phyloP scores from a whole-genome alignment of 1,139 yeast genomes.

The Waltiozyma sp. region DNA sequence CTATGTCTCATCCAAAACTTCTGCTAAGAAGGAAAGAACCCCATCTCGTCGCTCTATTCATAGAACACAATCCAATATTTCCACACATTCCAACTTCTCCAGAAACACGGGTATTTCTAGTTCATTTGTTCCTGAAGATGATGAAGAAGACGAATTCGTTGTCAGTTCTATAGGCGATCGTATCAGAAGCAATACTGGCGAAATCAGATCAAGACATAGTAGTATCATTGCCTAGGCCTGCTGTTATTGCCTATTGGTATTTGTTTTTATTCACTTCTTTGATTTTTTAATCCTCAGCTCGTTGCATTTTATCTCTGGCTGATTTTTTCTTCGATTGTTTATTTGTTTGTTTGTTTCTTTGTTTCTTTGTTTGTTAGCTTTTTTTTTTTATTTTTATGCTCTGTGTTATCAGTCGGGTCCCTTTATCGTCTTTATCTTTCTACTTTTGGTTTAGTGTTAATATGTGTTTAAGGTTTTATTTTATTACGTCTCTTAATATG shows the following conservation, averaged over 20 bases:
- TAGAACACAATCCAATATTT: constrained; percentile 2
- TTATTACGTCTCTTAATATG: too few relatives aligned
- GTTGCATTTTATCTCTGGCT: neutral
- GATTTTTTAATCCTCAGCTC: neutral
- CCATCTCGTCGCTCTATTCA: constrained; percentile 2
- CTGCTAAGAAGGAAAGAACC: neutral
- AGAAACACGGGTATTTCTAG: neutral
- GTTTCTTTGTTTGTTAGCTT: neutral
- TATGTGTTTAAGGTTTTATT: neutral
- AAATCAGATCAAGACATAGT: constrained; percentile 18
- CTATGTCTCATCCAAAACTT: constrained; percentile 3
- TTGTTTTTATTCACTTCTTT: neutral
- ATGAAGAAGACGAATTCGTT: constrained; percentile 14
- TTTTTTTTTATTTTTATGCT: neutral
- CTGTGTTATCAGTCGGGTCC: neutral
- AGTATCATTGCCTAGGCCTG: constrained; percentile 5
- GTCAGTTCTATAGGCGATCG: constrained; percentile 29
- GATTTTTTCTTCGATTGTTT: too few relatives aligned
- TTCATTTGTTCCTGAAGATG: neutral
- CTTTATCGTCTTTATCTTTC: neutral
- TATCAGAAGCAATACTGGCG: constrained; percentile 28
- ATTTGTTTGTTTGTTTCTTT: neutral
- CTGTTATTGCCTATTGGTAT: too few relatives aligned
- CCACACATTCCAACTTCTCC: neutral
- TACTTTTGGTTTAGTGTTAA: neutral